Evolutionary conservation across 1,284 basidiomycete species (phyloP).

Genomic region (Trichosporon sp.): DNA sequence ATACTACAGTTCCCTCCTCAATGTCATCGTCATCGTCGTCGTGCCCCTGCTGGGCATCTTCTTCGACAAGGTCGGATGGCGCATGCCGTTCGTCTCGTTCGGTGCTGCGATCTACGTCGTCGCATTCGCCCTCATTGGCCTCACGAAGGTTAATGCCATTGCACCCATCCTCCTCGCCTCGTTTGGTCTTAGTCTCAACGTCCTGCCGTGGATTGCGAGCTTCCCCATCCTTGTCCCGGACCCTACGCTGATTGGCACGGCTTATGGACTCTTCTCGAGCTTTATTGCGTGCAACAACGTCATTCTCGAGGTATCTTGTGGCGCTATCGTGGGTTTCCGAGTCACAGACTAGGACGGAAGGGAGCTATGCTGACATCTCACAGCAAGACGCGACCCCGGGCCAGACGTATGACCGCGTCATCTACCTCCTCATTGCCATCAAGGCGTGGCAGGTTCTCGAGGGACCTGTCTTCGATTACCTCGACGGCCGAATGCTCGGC

Average conservation of each 20-base stretch:
- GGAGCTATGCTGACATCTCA: not conserved
- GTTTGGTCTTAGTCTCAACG: slow-evolving; percentile 36
- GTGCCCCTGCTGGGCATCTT: slow-evolving; percentile 35
- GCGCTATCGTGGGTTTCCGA: slow-evolving; percentile 24
- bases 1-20: slow-evolving; percentile 37
- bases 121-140: slow-evolving; percentile 41
- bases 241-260: slow-evolving; percentile 42
- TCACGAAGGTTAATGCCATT: slow-evolving; percentile 39
- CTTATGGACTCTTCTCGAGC: slow-evolving; percentile 40
- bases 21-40: slow-evolving; percentile 44
- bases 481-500: slow-evolving; percentile 26
- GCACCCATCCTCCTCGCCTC: slow-evolving; percentile 38
- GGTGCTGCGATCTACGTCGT: slow-evolving; percentile 38
- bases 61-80: slow-evolving; percentile 25
- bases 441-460: slow-evolving; percentile 40
- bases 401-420: slow-evolving; percentile 37
- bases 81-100: slow-evolving; percentile 22
- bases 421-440: slow-evolving; percentile 44
- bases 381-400: slow-evolving; percentile 36
- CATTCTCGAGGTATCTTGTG: not conserved
- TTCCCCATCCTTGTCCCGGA: slow-evolving; percentile 42
- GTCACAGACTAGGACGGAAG: no score
- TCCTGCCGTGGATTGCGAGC: slow-evolving; percentile 38
- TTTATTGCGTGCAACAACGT: not conserved
- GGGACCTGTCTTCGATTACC: slow-evolving; percentile 28